Base-by-base conservation (phyloP, 2,329 filamentous ascomycete species). In the Clonostachys chloroleuca region DNA sequence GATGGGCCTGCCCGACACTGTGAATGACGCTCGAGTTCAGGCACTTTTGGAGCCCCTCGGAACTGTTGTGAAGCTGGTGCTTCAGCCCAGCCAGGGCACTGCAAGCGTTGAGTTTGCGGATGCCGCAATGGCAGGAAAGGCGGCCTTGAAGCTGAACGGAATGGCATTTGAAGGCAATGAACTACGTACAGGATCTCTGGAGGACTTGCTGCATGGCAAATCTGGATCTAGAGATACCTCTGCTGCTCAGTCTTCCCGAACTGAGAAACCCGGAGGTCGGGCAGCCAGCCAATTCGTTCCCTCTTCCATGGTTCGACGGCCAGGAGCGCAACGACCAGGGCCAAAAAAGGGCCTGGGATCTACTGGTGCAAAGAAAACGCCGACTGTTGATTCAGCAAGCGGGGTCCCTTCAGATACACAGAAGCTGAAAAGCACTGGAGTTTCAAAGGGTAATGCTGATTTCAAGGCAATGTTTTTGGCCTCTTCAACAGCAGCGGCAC, bases 1-100 rank as follows among this genome's bases (percentile, higher is more conserved):
- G 30, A 81, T 96, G 67, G 87, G 92, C 52, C 73, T 99, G 2
- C 90, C 94, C 1, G 94, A 97, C 59, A 97, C 92, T 0, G 82
- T 97, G 58, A 96, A 95, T 54, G 89, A 95, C 58, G 83, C 87
- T 2, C 89, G 92, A 33, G 81, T 99, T 47, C 81, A 81, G 41
- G 77, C 83, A 0, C 71, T 95, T 4, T 83, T 87, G 9, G 86
- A 90, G 55, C 77, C 82, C 2, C 77, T 84, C 41, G 91, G 90
- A 1, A 66, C 76, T 2, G 75, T 96, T 20, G 75, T 84, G 52
- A 92, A 92, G 63, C 75, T 97, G 5, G 76, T 87, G 12, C 75
- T 96, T 12, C 84, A 90, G 42, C 89, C 91, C 2, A 81, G 90
- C 50, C 88, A 95, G 52, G 84, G 86, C 49, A 92, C 91, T 12